A percentile compares a stretch with the other conserved stretches of the same genome.
Evolutionary conservation across 331 rosid genomes (phyloP).

Genomic region (Phaseolus coccineus): DNA sequence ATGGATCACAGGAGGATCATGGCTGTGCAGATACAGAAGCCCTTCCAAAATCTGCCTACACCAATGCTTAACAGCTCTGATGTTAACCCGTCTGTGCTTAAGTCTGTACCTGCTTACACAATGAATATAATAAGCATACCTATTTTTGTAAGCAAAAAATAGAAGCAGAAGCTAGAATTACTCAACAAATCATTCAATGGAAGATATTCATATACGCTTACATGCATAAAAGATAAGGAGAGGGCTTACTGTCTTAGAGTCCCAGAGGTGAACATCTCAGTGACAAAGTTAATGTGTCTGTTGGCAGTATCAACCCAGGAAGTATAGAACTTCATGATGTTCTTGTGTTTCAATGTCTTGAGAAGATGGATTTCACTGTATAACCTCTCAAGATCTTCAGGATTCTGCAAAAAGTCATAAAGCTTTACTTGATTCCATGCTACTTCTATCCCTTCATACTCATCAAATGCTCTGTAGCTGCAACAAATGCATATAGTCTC

Average conservation of each 20-base stretch:
- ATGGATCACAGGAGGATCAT: constrained; percentile 92
- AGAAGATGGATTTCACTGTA: constrained; percentile 96
- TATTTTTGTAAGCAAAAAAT: constrained; percentile 32
- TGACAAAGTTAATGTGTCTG: constrained; percentile 92
- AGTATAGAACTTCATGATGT: constrained; percentile 90
- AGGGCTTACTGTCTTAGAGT: constrained; percentile 90
- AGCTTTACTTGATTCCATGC: constrained; percentile 99
- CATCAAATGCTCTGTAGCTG: constrained; percentile 95
- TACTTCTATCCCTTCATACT: constrained; percentile 96
- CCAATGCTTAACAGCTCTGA: constrained; percentile 98
- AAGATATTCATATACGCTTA: not conserved
- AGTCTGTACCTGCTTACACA: constrained; percentile 76
- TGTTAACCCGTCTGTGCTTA: constrained; percentile 80
- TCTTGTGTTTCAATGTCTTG: constrained; percentile 82
- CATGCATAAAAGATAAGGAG: not conserved
- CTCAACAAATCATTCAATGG: constrained; percentile 7
- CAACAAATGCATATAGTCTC: constrained; percentile 44
- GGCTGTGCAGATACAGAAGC: constrained; percentile 91
- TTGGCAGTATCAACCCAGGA: constrained; percentile 92
- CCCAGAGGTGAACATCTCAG: constrained; percentile 99
- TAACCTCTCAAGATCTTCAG: constrained; percentile 90
- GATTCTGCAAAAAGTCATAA: constrained; percentile 72
- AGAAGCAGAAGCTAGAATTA: constrained; percentile 8
- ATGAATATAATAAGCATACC: constrained; percentile 18
- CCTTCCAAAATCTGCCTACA: constrained; percentile 96